phyloP scores from a whole-genome alignment of 2,329 filamentous ascomycete species.

The Ustulina deusta region DNA sequence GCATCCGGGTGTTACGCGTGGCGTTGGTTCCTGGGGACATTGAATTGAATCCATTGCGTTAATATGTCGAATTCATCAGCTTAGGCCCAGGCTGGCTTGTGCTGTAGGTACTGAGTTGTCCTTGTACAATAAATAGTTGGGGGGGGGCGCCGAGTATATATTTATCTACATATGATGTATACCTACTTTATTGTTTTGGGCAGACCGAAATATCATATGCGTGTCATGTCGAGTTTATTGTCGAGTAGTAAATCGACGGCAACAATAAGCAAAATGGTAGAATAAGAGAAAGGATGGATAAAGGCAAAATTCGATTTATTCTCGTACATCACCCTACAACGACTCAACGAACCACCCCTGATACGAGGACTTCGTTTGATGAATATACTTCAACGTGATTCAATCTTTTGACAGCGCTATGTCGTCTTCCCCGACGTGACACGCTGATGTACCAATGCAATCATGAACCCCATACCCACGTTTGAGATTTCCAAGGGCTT shows the following conservation, averaged over 20 bases:
- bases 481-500: background rate
- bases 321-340: background rate
- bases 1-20: background rate
- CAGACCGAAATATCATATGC: no score
- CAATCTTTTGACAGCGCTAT: background rate
- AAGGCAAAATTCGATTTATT: background rate
- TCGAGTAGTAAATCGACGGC: background rate
- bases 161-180: background rate
- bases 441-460: background rate
- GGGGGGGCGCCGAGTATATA: background rate
- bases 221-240: background rate
- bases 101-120: background rate
- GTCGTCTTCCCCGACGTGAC: background rate
- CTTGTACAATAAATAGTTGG: background rate
- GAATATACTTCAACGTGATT: background rate
- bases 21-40: slow-evolving; percentile 21
- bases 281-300: background rate
- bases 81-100: slow-evolving; percentile 5
- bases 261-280: background rate
- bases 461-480: slow-evolving; percentile 1
- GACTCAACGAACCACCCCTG: background rate
- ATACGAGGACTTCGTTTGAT: background rate
- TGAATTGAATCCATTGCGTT: background rate
- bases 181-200: background rate
- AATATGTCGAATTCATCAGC: slow-evolving; percentile 1